phyloP scores from a whole-genome alignment of 345 rosid species.

The Dimocarpus longan region DNA sequence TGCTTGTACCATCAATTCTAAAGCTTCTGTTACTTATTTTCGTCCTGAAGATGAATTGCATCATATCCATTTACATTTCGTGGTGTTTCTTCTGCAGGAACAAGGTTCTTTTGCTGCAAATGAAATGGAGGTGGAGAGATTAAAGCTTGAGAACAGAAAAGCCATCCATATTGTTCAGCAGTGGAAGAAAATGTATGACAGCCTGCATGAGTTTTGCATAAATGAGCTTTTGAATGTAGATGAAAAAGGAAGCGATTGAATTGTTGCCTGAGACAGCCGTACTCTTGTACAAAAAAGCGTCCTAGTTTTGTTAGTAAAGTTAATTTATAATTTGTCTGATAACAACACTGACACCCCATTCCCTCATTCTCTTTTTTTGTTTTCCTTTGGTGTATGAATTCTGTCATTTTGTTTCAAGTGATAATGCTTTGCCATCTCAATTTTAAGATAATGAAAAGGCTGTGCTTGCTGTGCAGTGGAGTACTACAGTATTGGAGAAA shows the following conservation, averaged over 20 bases:
- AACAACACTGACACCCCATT: background rate
- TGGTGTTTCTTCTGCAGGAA: constrained; percentile 38
- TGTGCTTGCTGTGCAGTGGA: background rate
- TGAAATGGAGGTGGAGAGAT: constrained; percentile 67
- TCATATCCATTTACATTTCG: background rate
- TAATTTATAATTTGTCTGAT: background rate
- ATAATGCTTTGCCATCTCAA: background rate
- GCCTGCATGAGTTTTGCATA: constrained; percentile 58
- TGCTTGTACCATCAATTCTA: background rate
- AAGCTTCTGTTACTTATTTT: background rate
- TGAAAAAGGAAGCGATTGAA: constrained; percentile 19
- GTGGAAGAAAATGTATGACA: constrained; percentile 64
- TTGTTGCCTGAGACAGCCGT: background rate
- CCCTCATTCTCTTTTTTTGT: background rate
- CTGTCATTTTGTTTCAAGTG: background rate
- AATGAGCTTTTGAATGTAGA: constrained; percentile 54
- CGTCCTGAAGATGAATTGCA: background rate
- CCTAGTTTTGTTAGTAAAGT: background rate
- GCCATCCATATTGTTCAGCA: constrained; percentile 47
- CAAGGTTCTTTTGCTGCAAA: constrained; percentile 60
- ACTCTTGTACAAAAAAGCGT: background rate
- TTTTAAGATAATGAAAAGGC: background rate
- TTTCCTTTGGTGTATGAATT: background rate
- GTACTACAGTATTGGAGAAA: background rate
- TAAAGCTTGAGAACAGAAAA: constrained; percentile 51